A percentile compares a stretch with the other conserved stretches of the same genome.
Conservation (phyloP, 2,329 filamentous ascomycete genomes). For the Talaromyces albobiverticillius region DNA sequence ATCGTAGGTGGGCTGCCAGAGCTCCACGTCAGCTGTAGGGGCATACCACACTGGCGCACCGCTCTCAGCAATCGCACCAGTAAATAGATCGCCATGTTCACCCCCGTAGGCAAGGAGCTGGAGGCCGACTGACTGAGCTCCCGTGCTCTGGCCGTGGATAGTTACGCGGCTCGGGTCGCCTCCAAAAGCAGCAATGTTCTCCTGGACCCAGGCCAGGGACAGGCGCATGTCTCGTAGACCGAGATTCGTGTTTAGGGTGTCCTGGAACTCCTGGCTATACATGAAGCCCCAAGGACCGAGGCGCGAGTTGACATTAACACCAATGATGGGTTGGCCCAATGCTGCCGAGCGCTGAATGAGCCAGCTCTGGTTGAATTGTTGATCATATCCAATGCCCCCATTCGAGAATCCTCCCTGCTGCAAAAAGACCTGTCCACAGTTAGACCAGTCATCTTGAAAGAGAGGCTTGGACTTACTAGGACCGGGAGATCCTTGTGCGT, state of each 20-base stretch:
- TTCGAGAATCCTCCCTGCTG: background rate
- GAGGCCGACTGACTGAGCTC: slow-evolving; percentile 69
- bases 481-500: background rate
- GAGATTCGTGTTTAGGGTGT: slow-evolving; percentile 52
- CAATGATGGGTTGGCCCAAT: background rate
- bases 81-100: slow-evolving; percentile 56
- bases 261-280: background rate
- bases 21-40: slow-evolving; percentile 61
- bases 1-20: slow-evolving; percentile 54
- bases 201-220: slow-evolving; percentile 71
- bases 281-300: background rate
- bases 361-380: background rate
- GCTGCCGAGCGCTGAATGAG: background rate
- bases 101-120: slow-evolving; percentile 74
- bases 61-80: slow-evolving; percentile 76
- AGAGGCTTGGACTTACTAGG: background rate
- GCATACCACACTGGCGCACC: slow-evolving; percentile 63
- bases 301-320: background rate
- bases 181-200: slow-evolving; percentile 61
- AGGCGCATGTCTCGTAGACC: slow-evolving; percentile 71
- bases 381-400: background rate
- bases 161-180: slow-evolving; percentile 62
- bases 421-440: background rate
- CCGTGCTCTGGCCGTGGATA: slow-evolving; percentile 73
- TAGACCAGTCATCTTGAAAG: background rate